A percentile compares a stretch with the other conserved stretches of the same genome.
These are phyloP conservation scores for Stereocaulon alpinum DNA, from an alignment of 495 filamentous ascomycete species.

Conservation along the genomic window DNA sequence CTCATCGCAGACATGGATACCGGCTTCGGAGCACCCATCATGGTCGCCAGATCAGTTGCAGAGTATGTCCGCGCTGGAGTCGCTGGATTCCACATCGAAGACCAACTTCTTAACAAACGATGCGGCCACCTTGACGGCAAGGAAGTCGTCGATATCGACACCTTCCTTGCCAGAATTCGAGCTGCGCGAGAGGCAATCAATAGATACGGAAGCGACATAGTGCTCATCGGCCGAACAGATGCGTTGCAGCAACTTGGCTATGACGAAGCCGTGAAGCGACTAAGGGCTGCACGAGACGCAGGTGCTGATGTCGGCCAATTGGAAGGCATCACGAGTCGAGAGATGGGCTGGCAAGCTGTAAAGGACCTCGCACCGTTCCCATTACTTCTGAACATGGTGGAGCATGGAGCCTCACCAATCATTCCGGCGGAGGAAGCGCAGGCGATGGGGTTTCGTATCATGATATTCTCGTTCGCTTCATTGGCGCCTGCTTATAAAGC, in stretches of 20 bases:
- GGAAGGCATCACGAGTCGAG: constrained; percentile 47
- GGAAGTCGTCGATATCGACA: constrained; percentile 42
- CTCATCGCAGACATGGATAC: constrained; percentile 65
- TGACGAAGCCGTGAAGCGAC: constrained; percentile 44
- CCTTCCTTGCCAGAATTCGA: constrained; percentile 45
- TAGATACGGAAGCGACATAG: constrained; percentile 43
- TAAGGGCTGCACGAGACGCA: constrained; percentile 44
- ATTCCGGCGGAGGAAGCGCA: constrained; percentile 46
- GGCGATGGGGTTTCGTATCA: constrained; percentile 50
- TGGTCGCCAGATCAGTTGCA: constrained; percentile 49
- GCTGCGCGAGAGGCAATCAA: constrained; percentile 40
- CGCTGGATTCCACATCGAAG: constrained; percentile 61
- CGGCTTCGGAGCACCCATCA: constrained; percentile 49
- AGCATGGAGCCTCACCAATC: constrained; percentile 45
- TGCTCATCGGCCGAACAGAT: constrained; percentile 61
- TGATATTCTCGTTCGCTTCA: constrained; percentile 46
- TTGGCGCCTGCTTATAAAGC: constrained; percentile 42
- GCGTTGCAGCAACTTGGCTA: constrained; percentile 52
- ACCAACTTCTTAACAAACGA: constrained; percentile 57
- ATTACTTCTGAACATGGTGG: constrained; percentile 52
- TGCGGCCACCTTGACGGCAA: constrained; percentile 54
- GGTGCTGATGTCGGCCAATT: constrained; percentile 56
- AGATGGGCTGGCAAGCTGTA: constrained; percentile 41
- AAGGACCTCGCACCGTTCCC: constrained; percentile 47
- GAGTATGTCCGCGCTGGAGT: constrained; percentile 55